Evolutionary conservation across 1,139 yeast genomes (phyloP).

Genomic region (Geotrichum phurueaensis): DNA sequence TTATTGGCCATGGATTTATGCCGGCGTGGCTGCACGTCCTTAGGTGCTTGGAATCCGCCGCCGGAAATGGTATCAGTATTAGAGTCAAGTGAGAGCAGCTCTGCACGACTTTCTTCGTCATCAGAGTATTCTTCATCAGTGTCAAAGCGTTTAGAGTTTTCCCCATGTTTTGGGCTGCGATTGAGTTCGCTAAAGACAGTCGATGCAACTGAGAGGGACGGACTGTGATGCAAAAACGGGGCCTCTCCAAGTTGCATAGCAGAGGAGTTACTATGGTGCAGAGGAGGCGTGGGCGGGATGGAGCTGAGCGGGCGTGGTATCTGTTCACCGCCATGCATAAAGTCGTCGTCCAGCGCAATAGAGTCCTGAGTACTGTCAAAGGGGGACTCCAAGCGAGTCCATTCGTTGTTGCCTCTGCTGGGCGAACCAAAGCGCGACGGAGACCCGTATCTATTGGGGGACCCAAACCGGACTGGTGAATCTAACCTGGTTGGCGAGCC

Average conservation of each 20-base stretch:
- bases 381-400: slow-evolving; percentile 32
- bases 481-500: slow-evolving; percentile 2
- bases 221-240: slow-evolving; percentile 10
- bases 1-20: slow-evolving; percentile 51
- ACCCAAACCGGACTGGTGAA: not conserved
- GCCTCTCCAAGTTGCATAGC: not conserved
- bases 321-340: not conserved
- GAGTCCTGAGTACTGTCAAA: slow-evolving; percentile 24
- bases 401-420: slow-evolving; percentile 18
- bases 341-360: slow-evolving; percentile 23
- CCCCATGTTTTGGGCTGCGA: not conserved
- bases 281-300: not conserved
- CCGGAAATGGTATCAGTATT: slow-evolving; percentile 5
- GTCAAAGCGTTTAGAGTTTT: not conserved
- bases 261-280: not conserved
- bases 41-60: slow-evolving; percentile 35
- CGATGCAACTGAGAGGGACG: slow-evolving; percentile 3
- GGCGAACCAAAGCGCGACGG: slow-evolving; percentile 9
- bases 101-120: not conserved
- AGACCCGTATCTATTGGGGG: slow-evolving; percentile 1
- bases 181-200: slow-evolving; percentile 2
- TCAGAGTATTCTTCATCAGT: not conserved
- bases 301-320: slow-evolving; percentile 1
- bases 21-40: slow-evolving; percentile 53
- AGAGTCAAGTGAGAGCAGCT: not conserved